These are phyloP conservation scores for Dichotomopilus funicola DNA, from an alignment of 2,329 filamentous ascomycete species.

Conservation along the genomic window DNA sequence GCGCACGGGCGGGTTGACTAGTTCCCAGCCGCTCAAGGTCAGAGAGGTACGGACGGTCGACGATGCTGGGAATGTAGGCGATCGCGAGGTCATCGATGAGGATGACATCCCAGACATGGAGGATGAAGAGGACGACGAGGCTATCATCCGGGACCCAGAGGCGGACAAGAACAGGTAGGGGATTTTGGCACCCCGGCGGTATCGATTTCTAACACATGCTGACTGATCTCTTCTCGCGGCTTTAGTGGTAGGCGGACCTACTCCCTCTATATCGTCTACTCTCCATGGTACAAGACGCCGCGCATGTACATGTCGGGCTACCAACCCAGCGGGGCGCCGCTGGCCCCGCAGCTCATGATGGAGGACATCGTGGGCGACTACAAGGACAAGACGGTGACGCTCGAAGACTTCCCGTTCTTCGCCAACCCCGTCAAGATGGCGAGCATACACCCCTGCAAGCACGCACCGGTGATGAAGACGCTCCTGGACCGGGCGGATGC, in stretches of 20 bases:
- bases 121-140: constrained; percentile 93
- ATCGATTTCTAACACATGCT: not conserved
- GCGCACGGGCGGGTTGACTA: constrained; percentile 72
- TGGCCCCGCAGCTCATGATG: constrained; percentile 33
- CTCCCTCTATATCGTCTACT: constrained; percentile 97
- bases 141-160: constrained; percentile 77
- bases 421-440: constrained; percentile 91
- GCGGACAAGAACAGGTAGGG: constrained; percentile 41
- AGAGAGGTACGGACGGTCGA: constrained; percentile 82
- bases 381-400: constrained; percentile 78
- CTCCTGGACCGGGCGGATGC: constrained; percentile 92
- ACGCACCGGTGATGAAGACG: constrained; percentile 96
- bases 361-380: constrained; percentile 37
- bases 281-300: constrained; percentile 91
- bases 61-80: constrained; percentile 79
- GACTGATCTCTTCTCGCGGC: not conserved
- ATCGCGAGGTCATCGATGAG: constrained; percentile 61
- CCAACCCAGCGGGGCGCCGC: constrained; percentile 59
- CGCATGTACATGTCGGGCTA: constrained; percentile 94
- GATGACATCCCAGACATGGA: constrained; percentile 98
- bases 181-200: not conserved
- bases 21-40: constrained; percentile 68
- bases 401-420: constrained; percentile 96
- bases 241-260: constrained; percentile 83
- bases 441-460: constrained; percentile 93